Evolutionary conservation across 306 rosid species (phyloP).

Genomic region (Leucaena leucocephala): DNA sequence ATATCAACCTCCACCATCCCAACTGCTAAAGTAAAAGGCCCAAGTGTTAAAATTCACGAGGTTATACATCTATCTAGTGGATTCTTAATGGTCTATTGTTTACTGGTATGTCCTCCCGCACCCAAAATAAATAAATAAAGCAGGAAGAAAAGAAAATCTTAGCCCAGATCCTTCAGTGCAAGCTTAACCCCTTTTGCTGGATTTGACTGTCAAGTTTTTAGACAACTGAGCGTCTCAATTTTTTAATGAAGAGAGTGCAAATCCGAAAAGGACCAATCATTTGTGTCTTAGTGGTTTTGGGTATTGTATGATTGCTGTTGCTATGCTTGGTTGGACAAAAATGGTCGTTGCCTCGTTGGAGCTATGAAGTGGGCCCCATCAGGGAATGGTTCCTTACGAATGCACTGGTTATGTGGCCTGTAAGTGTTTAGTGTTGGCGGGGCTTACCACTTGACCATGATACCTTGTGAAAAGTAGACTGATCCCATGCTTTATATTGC

Average conservation of each 20-base stretch:
- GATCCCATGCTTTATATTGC: conserved; percentile 12
- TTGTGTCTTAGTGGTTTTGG: conserved; percentile 35
- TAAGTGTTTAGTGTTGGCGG: neutral
- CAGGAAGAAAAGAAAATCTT: neutral
- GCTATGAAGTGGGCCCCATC: neutral
- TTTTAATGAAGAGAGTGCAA: neutral
- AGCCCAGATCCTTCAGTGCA: neutral
- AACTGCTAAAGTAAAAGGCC: neutral
- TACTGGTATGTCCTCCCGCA: neutral
- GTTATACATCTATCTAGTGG: neutral
- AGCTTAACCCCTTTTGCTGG: neutral
- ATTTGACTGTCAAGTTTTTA: neutral
- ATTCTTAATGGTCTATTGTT: neutral
- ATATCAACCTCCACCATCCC: neutral
- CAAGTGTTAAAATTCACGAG: neutral
- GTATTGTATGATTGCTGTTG: conserved; percentile 24
- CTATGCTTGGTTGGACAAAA: conserved; percentile 20
- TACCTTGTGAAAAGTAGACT: conserved; percentile 32
- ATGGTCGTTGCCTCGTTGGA: conserved; percentile 30
- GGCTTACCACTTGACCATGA: conserved; percentile 31
- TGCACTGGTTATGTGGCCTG: conserved; percentile 7
- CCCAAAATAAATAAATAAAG: too few species aligned
- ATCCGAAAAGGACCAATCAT: conserved; percentile 37
- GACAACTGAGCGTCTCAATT: neutral
- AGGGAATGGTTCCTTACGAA: conserved; percentile 8